A percentile compares a stretch with the other conserved stretches of the same genome.
phyloP scores from a whole-genome alignment of 108 stramenopile species.

The Pseudonitzschia delicatissima region DNA sequence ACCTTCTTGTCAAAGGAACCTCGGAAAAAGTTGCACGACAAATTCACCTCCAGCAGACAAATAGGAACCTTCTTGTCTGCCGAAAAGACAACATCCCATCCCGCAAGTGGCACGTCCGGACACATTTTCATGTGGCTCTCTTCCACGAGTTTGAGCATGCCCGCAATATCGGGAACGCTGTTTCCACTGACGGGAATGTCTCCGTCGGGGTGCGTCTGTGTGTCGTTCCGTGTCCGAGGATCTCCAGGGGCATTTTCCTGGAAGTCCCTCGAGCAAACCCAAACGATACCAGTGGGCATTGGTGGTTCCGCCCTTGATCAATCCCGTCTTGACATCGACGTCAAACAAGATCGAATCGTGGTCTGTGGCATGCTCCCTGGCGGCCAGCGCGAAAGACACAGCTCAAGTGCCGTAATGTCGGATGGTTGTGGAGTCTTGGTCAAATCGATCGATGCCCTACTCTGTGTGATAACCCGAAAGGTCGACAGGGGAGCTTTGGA shows the following conservation, averaged over 20 bases:
- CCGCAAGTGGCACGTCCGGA: conserved; percentile 77
- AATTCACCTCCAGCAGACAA: conserved; percentile 83
- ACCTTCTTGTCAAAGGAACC: conserved; percentile 72
- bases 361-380: conserved; percentile 87
- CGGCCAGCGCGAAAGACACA: conserved; percentile 97
- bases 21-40: conserved; percentile 83
- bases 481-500: conserved; percentile 94
- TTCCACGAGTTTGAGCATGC: conserved; percentile 68
- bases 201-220: conserved; percentile 81
- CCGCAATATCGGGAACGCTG: conserved; percentile 66
- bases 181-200: conserved; percentile 67
- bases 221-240: conserved; percentile 42
- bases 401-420: conserved; percentile 77
- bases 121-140: conserved; percentile 76
- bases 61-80: conserved; percentile 64
- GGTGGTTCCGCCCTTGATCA: conserved; percentile 87
- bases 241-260: conserved; percentile 71
- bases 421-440: conserved; percentile 21
- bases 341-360: conserved; percentile 96
- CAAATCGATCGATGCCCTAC: conserved; percentile 60
- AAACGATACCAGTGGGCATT: conserved; percentile 97
- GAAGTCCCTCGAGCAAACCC: conserved; percentile 57
- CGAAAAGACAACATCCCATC: conserved; percentile 86
- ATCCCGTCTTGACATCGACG: conserved; percentile 84
- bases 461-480: conserved; percentile 96